These are phyloP conservation scores for Scedosporium minutisporum DNA, from an alignment of 2,329 filamentous ascomycete genomes.

Conservation along the genomic window DNA sequence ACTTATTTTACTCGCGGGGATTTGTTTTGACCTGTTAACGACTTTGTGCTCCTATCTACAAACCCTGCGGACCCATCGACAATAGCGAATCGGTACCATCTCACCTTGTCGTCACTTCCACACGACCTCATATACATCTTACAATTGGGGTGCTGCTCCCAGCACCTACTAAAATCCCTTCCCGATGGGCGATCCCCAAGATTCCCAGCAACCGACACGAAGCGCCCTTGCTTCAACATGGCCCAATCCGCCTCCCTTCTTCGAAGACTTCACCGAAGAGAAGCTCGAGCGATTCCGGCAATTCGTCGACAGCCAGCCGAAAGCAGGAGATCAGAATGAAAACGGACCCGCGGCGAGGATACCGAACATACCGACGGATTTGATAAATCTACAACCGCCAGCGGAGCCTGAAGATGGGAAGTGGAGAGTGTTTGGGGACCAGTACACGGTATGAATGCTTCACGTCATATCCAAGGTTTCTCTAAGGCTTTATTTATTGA, in stretches of 20 bases:
- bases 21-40: too few relatives aligned
- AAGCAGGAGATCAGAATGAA: background rate
- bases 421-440: slow-evolving; percentile 66
- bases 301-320: background rate
- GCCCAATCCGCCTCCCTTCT: slow-evolving; percentile 83
- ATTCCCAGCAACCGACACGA: slow-evolving; percentile 29
- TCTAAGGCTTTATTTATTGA: background rate
- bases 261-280: slow-evolving; percentile 72
- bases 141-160: background rate
- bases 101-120: too few relatives aligned
- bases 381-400: slow-evolving; percentile 74
- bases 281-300: slow-evolving; percentile 38
- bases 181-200: slow-evolving; percentile 47
- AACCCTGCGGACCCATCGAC: too few relatives aligned
- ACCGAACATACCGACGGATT: slow-evolving; percentile 54
- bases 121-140: too few relatives aligned
- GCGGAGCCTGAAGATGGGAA: slow-evolving; percentile 58
- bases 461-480: background rate
- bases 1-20: background rate
- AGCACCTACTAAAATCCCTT: background rate
- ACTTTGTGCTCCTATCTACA: too few relatives aligned
- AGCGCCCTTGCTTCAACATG: slow-evolving; percentile 54
- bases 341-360: background rate
- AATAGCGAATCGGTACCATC: too few relatives aligned
- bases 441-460: slow-evolving; percentile 39